Conservation (phyloP, 192 early-diverging fungal species). For the Backusella macrospora region DNA sequence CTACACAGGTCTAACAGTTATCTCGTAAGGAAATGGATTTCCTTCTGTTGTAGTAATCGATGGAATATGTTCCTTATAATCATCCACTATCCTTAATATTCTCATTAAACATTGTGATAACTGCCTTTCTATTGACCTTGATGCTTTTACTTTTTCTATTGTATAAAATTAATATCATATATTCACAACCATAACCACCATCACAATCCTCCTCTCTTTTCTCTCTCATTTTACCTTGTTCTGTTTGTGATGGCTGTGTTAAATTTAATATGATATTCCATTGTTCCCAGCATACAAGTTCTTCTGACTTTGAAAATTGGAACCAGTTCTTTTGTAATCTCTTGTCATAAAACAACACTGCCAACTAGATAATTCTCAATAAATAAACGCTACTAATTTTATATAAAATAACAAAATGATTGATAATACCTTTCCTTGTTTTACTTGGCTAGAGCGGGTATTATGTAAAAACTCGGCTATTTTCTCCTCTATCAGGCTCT, state of each 20-base stretch:
- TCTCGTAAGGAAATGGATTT: slow-evolving; percentile 67
- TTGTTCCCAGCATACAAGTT: slow-evolving; percentile 65
- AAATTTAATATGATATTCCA: slow-evolving; percentile 59
- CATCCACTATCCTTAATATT: slow-evolving; percentile 60
- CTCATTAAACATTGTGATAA: slow-evolving; percentile 49
- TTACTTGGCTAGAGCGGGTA: slow-evolving; percentile 37
- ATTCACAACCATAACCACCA: neutral
- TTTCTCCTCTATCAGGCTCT: slow-evolving; percentile 53
- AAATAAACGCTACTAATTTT: too few species aligned
- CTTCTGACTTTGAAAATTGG: slow-evolving; percentile 52
- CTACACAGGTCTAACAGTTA: slow-evolving; percentile 23
- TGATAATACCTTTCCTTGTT: slow-evolving; percentile 53
- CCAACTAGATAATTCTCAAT: slow-evolving; percentile 43
- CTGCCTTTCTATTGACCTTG: slow-evolving; percentile 49
- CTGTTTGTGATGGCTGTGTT: slow-evolving; percentile 45
- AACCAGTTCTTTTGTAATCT: slow-evolving; percentile 63
- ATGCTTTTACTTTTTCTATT: slow-evolving; percentile 49
- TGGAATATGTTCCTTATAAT: slow-evolving; percentile 68
- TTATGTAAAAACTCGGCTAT: slow-evolving; percentile 48
- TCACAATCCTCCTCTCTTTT: neutral
- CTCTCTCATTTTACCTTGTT: slow-evolving; percentile 45
- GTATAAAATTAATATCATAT: neutral
- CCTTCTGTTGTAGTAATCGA: slow-evolving; percentile 61
- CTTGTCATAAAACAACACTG: slow-evolving; percentile 65
- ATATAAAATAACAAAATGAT: neutral